Base-by-base conservation (phyloP, 2,329 filamentous ascomycete genomes). In the Aureobasidium leucospermi region DNA sequence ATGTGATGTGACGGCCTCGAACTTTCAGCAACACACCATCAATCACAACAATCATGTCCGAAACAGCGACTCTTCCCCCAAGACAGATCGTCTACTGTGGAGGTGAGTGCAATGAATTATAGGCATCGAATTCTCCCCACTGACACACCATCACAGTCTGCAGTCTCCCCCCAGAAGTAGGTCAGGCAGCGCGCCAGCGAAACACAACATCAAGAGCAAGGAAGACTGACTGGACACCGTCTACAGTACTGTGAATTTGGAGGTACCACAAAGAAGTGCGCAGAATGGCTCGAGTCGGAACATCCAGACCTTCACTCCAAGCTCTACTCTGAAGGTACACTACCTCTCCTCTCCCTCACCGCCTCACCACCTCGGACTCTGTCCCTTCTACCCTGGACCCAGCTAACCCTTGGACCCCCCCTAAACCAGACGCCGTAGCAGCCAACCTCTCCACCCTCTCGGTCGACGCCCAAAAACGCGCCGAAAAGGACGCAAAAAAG, bases 171-270 rank as follows among this genome's bases (percentile, higher is more conserved):
- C 83, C 84, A 67, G 85, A 87, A 82, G 84, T 86, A 84, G 73
- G 78, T 76, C 77, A 65, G 76, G 45, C 15, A 32, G 51, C 52
- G 41, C 32, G 63, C 60, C 62, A 66, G 61, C 59, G 60, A 62
- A 41, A 57, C 48, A 29, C 31, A 36, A 32, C 16, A 28, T 8
- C 34, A 42, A 41, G 46, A 34, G 28, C 56, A 51, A 23, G 36
- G 19, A 34, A 61, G 60, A 65, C 53, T 57, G 43, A 57, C 16
- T 13, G 47, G 13, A 3, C 23, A 31, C 8, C 13, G 6, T 19
- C 6, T 16, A 51, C 38, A 97, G 94, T 99, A 96, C 78, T 99
- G 94, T 80, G 94, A 99, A 78, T 97, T 96, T 75, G 94, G 94
- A 70, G 93, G 92, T 65, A 97, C 92, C 41, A 87, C 88, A 28